These are phyloP conservation scores for Coemansia interrupta DNA, from an alignment of 192 early-diverging fungal species.

Conservation along the genomic window DNA sequence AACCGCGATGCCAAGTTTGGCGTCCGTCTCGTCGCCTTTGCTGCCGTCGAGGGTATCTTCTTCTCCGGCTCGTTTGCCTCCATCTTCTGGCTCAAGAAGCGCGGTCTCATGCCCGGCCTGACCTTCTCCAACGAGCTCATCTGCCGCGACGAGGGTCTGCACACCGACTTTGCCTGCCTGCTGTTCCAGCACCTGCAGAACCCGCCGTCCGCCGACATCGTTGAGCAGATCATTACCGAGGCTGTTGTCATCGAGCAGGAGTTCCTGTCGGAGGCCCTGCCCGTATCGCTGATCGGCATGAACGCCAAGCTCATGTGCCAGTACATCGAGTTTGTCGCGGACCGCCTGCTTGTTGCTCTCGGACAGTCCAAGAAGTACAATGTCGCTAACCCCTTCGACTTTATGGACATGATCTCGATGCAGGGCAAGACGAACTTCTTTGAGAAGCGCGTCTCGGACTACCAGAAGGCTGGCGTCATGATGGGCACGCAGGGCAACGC, in stretches of 20 bases:
- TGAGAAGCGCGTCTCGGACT: slow-evolving; percentile 94
- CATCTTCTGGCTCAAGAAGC: slow-evolving; percentile 99
- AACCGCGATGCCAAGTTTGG: slow-evolving; percentile 79
- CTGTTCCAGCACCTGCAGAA: slow-evolving; percentile 79
- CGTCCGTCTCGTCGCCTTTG: slow-evolving; percentile 91
- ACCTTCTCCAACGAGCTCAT: slow-evolving; percentile 98
- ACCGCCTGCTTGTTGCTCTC: slow-evolving; percentile 85
- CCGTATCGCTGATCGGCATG: slow-evolving; percentile 94
- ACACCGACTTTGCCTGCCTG: slow-evolving; percentile 96
- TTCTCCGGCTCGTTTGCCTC: slow-evolving; percentile 96
- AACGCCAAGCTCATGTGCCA: slow-evolving; percentile 89
- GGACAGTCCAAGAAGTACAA: slow-evolving; percentile 84
- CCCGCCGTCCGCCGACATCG: slow-evolving; percentile 64
- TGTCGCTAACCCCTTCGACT: slow-evolving; percentile 92
- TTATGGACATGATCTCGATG: slow-evolving; percentile 97
- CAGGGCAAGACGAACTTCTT: slow-evolving; percentile 99
- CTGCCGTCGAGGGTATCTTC: slow-evolving; percentile 97
- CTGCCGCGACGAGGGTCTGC: slow-evolving; percentile 94
- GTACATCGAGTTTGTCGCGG: slow-evolving; percentile 99
- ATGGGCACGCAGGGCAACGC: slow-evolving; percentile 57
- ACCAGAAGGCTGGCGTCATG: slow-evolving; percentile 91
- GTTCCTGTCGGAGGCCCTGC: slow-evolving; percentile 90
- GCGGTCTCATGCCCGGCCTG: slow-evolving; percentile 94
- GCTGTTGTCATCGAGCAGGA: slow-evolving; percentile 94
- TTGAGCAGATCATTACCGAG: slow-evolving; percentile 73